phyloP scores from a whole-genome alignment of 164 flowering plant genomes.

The Magnolia sinica region DNA sequence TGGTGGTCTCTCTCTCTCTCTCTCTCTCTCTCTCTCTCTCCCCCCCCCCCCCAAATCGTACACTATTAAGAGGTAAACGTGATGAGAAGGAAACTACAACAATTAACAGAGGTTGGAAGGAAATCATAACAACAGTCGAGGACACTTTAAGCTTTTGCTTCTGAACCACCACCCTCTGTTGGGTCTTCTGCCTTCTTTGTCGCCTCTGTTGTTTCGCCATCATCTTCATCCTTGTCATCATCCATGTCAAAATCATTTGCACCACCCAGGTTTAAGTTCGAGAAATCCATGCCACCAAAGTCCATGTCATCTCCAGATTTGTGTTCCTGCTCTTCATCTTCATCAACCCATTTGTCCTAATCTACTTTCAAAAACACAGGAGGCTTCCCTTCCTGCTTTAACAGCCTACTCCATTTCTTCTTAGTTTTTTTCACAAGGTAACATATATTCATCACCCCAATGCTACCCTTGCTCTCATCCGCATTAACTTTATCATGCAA shows the following conservation, averaged over 20 bases:
- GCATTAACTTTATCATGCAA: slow-evolving; percentile 58
- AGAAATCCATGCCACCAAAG: slow-evolving; percentile 53
- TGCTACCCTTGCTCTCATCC: slow-evolving; percentile 56
- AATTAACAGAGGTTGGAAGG: no score
- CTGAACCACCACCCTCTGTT: no score
- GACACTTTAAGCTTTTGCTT: no score
- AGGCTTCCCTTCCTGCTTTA: slow-evolving; percentile 58
- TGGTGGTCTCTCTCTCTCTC: no score
- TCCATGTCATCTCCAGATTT: slow-evolving; percentile 35
- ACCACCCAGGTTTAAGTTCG: slow-evolving; percentile 34
- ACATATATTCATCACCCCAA: slow-evolving; percentile 45
- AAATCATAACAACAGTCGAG: no score
- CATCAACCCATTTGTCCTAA: slow-evolving; percentile 86
- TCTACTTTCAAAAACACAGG: slow-evolving; percentile 62
- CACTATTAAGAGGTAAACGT: no score
- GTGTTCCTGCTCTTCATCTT: slow-evolving; percentile 54
- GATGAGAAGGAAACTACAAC: no score
- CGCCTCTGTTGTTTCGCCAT: no score
- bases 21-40: no score
- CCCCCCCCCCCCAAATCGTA: no score
- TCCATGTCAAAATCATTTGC: slow-evolving; percentile 21
- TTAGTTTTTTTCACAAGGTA: slow-evolving; percentile 66
- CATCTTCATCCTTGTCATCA: slow-evolving; percentile 19
- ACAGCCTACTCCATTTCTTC: slow-evolving; percentile 55
- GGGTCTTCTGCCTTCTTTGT: no score